Conservation (phyloP, 176 grass and related monocot genomes). For the Carex myosuroides region DNA sequence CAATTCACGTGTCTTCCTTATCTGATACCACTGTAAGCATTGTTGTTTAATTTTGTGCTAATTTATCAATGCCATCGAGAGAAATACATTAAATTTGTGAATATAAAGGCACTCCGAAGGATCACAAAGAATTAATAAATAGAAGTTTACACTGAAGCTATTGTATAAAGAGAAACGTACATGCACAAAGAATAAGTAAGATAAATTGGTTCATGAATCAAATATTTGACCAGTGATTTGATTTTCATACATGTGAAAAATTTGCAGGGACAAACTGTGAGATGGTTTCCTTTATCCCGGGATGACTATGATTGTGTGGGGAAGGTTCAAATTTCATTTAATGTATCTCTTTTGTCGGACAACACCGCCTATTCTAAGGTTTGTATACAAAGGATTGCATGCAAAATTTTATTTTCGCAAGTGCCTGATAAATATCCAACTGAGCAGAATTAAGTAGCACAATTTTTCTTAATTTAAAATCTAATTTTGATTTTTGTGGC, state of each 20-base stretch:
- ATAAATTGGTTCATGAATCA: constrained; percentile 2
- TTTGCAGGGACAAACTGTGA: constrained; percentile 58
- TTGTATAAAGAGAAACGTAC: not conserved
- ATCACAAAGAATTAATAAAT: not conserved
- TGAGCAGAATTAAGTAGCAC: not conserved
- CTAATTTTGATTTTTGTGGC: not conserved
- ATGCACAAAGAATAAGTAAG: not conserved
- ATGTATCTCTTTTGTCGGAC: constrained; percentile 48
- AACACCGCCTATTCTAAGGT: constrained; percentile 63
- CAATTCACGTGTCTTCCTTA: constrained; percentile 68
- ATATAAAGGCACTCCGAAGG: not conserved
- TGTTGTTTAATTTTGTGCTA: not conserved
- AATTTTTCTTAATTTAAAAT: not conserved
- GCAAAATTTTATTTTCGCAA: not conserved
- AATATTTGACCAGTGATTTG: not conserved
- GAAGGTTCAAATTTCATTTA: constrained; percentile 79
- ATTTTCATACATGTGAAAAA: constrained; percentile 9
- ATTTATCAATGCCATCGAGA: not conserved
- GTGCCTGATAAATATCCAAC: not conserved
- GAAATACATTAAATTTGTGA: not conserved
- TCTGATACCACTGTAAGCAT: constrained; percentile 64
- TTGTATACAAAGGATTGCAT: constrained; percentile 1
- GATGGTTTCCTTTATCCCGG: constrained; percentile 69
- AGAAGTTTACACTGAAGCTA: not conserved
- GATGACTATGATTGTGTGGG: constrained; percentile 77